Evolutionary conservation across 306 rosid genomes (phyloP).

Genomic region (Quercus wislizeni): DNA sequence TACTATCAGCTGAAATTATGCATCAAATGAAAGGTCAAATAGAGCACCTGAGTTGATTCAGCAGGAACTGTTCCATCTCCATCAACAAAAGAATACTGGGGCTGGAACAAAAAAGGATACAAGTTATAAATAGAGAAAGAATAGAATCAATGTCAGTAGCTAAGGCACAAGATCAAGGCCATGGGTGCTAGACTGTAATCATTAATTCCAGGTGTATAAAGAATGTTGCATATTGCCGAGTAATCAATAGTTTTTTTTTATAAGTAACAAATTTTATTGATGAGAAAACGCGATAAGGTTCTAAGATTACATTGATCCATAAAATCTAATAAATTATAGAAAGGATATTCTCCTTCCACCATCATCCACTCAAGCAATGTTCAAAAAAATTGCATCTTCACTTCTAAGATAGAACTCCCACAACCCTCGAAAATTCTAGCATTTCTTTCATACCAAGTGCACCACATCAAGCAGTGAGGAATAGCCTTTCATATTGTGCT

Average conservation of each 20-base stretch:
- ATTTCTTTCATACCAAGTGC: no score
- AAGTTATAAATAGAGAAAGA: slow-evolving; percentile 9
- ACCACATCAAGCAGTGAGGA: no score
- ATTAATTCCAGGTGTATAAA: background rate
- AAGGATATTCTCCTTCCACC: no score
- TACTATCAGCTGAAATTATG: slow-evolving; percentile 3
- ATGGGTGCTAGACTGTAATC: background rate
- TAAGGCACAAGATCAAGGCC: background rate
- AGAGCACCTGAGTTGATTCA: slow-evolving; percentile 80
- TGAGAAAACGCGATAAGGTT: no score
- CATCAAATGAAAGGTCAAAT: slow-evolving; percentile 25
- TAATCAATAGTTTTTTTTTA: background rate
- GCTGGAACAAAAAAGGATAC: slow-evolving; percentile 45
- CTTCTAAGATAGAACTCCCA: no score
- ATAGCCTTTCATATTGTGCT: no score
- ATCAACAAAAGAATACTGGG: slow-evolving; percentile 71
- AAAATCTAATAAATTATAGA: no score
- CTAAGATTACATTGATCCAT: no score
- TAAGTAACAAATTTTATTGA: no score
- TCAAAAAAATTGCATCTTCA: no score
- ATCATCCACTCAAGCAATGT: no score
- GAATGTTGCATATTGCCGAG: background rate
- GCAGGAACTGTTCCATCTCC: slow-evolving; percentile 95
- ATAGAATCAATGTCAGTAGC: background rate
- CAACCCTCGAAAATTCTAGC: no score